Evolutionary conservation across 202 grass and related monocot species (phyloP), one percentile per base, ranked within the genome.

Genomic region (Zoysia matrella): DNA sequence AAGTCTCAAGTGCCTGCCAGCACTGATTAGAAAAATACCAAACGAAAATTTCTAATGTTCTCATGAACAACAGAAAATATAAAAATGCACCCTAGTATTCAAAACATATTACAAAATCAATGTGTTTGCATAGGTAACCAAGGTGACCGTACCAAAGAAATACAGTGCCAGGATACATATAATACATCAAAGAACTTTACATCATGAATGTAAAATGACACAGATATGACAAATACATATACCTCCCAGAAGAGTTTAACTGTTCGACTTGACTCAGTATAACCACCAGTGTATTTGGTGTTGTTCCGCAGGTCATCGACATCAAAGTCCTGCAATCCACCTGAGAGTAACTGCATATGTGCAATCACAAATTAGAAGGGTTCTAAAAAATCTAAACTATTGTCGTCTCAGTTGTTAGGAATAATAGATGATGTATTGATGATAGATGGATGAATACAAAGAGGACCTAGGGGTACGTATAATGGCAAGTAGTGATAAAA

Each of bases 171-270:
- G 58, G 10, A 56, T 58, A 56, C 16, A 49, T 65, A 68, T 12
- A 74, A 77, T 76, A 84, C 7, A 46, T 11, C 15, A 85, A 52
- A 53, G 9, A 73, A 43, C 8, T 43, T 41, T 41, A 65, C n/a
- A 7, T 13, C 52, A 70, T 60, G 36, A 69, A 70, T 71, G 43
- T 46, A 77, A 65, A 89, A 73, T 62, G 16, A 73, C 6, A 53
- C 69, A 82, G 64, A 71, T 8, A n/a, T 63, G 30, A 78, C 15
- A 73, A 48, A 62, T 50, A 52, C 22, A 74, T 15, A 68, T 88
- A 98, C 95, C 95, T 98, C 95, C 95, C 95, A 98, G 80, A 98
- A 94, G n/a, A 93, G 86, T 84, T 91, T 98, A 85, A 98, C 85
- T 41, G 95, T 88, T 46, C 95, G 88, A 88, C 95, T 98, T 78